A percentile compares a stretch with the other conserved stretches of the same genome.
Conservation (phyloP, 1,139 yeast species). For the Geotrichum carabidarum region DNA sequence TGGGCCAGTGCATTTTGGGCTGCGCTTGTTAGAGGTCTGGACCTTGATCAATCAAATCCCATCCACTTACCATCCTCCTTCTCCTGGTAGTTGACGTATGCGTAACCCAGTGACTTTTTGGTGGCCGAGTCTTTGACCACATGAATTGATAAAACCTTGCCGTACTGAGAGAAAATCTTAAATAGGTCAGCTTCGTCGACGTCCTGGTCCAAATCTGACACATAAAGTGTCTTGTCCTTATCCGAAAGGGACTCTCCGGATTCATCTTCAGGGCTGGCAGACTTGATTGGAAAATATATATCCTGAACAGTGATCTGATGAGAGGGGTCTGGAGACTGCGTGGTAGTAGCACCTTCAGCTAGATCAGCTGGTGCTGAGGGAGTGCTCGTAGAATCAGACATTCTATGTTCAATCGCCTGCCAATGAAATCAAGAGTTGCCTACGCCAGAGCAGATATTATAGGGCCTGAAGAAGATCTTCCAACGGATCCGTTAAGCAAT, state of each 20-base stretch:
- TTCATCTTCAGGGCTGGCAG: constrained; percentile 3
- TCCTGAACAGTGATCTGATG: constrained; percentile 15
- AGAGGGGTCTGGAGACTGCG: constrained; percentile 9
- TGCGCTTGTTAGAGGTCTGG: not conserved
- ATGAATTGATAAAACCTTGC: constrained; percentile 81
- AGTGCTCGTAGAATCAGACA: not conserved
- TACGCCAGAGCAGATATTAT: not conserved
- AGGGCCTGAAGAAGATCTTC: not conserved
- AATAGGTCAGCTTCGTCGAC: constrained; percentile 28
- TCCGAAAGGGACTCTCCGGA: not conserved
- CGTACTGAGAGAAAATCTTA: constrained; percentile 78
- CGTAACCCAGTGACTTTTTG: constrained; percentile 85
- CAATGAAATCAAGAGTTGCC: not conserved
- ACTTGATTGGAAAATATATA: constrained; percentile 13
- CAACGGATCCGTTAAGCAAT: not conserved
- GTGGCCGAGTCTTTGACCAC: constrained; percentile 88
- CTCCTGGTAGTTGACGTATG: constrained; percentile 82
- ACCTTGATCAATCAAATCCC: not conserved
- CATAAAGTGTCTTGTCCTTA: constrained; percentile 16
- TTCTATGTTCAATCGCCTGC: not conserved
- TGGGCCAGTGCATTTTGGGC: constrained; percentile 57
- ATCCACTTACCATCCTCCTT: constrained; percentile 58
- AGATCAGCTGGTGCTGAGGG: not conserved
- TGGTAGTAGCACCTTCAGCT: not conserved
- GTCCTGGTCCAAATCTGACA: constrained; percentile 18